A percentile compares a stretch with the other conserved stretches of the same genome.
Conservation (phyloP, 1,284 basidiomycete genomes). For the Ceratobasidium sp. region DNA sequence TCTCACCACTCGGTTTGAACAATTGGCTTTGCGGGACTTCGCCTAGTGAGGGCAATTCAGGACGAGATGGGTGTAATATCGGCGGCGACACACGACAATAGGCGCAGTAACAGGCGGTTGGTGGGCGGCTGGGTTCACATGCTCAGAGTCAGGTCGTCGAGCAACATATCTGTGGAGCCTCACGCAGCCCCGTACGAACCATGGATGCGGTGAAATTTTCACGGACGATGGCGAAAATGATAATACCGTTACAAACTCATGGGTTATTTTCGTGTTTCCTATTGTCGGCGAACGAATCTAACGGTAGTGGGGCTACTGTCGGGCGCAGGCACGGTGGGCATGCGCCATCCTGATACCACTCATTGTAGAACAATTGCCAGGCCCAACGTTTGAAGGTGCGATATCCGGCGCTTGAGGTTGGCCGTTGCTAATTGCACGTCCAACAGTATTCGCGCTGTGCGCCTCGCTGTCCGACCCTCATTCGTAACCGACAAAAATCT, state of each 20-base stretch:
- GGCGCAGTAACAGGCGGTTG: neutral
- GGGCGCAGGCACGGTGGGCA: constrained; percentile 10
- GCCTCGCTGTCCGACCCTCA: constrained; percentile 8
- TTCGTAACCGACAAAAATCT: constrained; percentile 4
- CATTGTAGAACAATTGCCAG: constrained; percentile 1
- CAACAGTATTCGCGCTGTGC: neutral
- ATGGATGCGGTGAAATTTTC: constrained; percentile 8
- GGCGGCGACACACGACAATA: constrained; percentile 2
- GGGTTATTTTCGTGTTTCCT: constrained; percentile 12
- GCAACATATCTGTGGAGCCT: neutral
- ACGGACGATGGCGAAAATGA: neutral
- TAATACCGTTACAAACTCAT: constrained; percentile 11
- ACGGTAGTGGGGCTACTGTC: neutral
- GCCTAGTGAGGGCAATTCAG: neutral
- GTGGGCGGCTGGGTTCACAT: constrained; percentile 10
- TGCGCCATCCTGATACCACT: neutral
- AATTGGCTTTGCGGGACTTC: neutral
- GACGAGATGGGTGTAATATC: neutral
- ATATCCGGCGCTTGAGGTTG: constrained; percentile 2
- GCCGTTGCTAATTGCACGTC: constrained; percentile 6
- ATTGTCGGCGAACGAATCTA: constrained; percentile 9
- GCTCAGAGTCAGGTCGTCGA: neutral
- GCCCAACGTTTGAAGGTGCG: neutral
- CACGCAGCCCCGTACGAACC: neutral
- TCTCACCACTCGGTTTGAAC: neutral